Base-by-base conservation (phyloP, 306 rosid genomes). In the Pterocarpus santalinus region DNA sequence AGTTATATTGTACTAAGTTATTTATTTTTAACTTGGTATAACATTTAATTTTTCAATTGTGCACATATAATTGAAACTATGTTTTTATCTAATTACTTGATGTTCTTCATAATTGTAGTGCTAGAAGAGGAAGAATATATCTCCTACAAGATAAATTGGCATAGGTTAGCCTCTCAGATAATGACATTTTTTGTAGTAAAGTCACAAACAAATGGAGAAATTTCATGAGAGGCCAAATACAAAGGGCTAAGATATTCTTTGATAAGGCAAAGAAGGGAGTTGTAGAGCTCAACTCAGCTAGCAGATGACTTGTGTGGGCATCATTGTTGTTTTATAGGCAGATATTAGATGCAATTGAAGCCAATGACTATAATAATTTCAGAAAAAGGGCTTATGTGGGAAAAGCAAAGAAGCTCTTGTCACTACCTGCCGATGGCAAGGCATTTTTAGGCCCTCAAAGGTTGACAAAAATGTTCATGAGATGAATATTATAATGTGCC, bases 291-390 rank as follows among this genome's bases (percentile, higher is more conserved):
- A 89, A 73, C 73, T 86, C 89, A 51, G 99, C 97, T 1, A 95
- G 97, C 70, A 90, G 98, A 85, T 95, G 97, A 97, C 99, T 97
- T 17, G 99, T 95, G 0, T 91, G 90, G 97, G 91, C 97, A 17
- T 95, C 99, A 3, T 66, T 95, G 84, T 76, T 95, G 76, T 84
- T 93, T 63, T 95, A 95, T 80, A 81, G 86, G 74, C 97, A 95
- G 85, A 95, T 95, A 77, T 83, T 95, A 58, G 98, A 95, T 84
- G 85, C 92, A 6, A 95, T 95, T 76, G 99, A 95, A 87, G 98
- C 99, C 52, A 95, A 95, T 85, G 99, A 91, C 46, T 95, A 91
- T 49, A 90, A 95, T 77, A 95, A 91, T 86, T 93, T 95, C 86
- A 95, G 94, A 10, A 90, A 91, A 85, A 83, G 98, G 51, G 98